Base-by-base conservation (phyloP, 1,284 basidiomycete species). In the Irpex lacteus region DNA sequence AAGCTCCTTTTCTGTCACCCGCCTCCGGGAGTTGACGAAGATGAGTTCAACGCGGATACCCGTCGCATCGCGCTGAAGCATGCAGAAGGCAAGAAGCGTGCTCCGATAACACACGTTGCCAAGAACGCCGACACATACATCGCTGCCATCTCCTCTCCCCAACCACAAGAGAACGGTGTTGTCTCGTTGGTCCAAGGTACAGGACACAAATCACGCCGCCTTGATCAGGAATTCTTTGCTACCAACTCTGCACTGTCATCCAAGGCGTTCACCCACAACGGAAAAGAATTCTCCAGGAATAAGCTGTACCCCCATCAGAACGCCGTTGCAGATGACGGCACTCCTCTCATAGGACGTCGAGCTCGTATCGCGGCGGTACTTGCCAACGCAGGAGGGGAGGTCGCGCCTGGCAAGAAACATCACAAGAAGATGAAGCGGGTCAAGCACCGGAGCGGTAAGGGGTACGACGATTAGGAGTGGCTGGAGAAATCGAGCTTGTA, bases 1-100 rank as follows among this genome's bases (percentile, higher is more conserved):
- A 95, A 94, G 70, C 84, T 99, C 0, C 82, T 99, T 6, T 98
- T 88, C 76, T 94, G 93, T 68, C 93, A 97, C 67, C 89, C 94
- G 18, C 96, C 98, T 7, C 92, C 95, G 0, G 86, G 80, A 5
- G 78, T 88, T 4, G 76, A 86, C 7, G 85, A 90, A 11, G 84
- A 88, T 61, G 81, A 81, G 1, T 99, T 97, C 81, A 99, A 99
- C 77, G 75, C 82, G 57, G 82, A 84, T 59, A 91, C 89, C 13
- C 87, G 92, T 60, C 81, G 87, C 59, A 78, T 86, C 36, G 85
- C 88, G 0, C 77, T 96, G 19, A 74, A 76, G 21, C 82, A 85
- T 38, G 82, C 83, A 0, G 79, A 82, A 4, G 85, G 86, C 47
- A 93, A 92, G 77, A 98, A 98, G 77, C 85, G 85, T 21, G 96